Evolutionary conservation across 352 stramenopile species (phyloP).

Genomic region (Phytophthora idaei): DNA sequence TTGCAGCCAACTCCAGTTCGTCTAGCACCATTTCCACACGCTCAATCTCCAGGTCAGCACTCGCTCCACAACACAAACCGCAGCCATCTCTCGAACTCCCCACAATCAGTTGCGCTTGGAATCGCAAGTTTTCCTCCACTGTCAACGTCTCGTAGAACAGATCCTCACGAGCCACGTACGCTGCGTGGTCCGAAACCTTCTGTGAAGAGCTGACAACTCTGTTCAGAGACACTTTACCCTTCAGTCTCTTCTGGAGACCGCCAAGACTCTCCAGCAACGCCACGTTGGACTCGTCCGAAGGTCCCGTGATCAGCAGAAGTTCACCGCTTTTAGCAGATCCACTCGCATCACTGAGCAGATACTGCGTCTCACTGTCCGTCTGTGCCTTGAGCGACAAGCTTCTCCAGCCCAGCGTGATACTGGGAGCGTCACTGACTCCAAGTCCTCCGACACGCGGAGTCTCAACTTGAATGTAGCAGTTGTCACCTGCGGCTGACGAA

Average conservation of each 20-base stretch:
- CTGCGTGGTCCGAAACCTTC: conserved; percentile 15
- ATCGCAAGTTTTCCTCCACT: conserved; percentile 41
- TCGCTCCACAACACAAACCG: conserved; percentile 24
- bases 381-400: conserved; percentile 32
- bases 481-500: conserved; percentile 16
- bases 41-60: conserved; percentile 17
- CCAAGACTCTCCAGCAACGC: conserved; percentile 36
- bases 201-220: conserved; percentile 6
- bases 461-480: conserved; percentile 44
- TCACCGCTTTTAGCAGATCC: conserved; percentile 38
- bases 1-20: conserved; percentile 29
- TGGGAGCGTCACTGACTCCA: conserved; percentile 19
- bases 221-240: conserved; percentile 40
- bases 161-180: conserved; percentile 29
- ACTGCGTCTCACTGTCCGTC: conserved; percentile 1
- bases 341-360: conserved; percentile 34
- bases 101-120: conserved; percentile 35
- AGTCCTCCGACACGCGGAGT: conserved; percentile 30
- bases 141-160: conserved; percentile 46
- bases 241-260: conserved; percentile 21
- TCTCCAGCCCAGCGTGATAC: conserved; percentile 37
- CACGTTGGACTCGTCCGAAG: conserved; percentile 30
- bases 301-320: conserved; percentile 37
- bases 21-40: conserved; percentile 37
- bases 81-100: conserved; percentile 9